Percentiles rank a stretch among this genome's conserved stretches.
Conservation (phyloP, 768 basidiomycete species). For the Lentinula lateritia region DNA sequence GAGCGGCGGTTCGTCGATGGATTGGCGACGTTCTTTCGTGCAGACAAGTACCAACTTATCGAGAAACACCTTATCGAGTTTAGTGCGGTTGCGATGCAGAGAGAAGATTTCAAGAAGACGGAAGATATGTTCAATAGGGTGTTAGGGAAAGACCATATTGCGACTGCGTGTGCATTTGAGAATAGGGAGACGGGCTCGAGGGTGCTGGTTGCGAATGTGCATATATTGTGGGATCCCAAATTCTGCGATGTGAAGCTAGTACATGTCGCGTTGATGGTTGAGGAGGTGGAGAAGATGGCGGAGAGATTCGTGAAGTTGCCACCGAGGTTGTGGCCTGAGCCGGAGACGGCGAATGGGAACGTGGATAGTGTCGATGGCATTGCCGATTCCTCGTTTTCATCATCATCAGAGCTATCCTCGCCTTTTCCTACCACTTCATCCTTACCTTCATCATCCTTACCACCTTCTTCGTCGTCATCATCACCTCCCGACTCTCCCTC, state of each 20-base stretch:
- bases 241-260: constrained; percentile 97
- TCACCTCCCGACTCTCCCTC: constrained; percentile 31
- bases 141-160: constrained; percentile 90
- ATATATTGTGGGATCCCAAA: constrained; percentile 89
- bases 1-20: constrained; percentile 92
- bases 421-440: not conserved
- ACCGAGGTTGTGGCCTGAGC: constrained; percentile 28
- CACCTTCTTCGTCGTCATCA: constrained; percentile 18
- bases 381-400: constrained; percentile 11
- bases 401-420: not conserved
- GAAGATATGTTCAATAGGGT: constrained; percentile 99
- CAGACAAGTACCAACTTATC: constrained; percentile 85
- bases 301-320: constrained; percentile 82
- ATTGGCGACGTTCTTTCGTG: constrained; percentile 94
- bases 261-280: constrained; percentile 86
- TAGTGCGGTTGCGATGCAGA: constrained; percentile 86
- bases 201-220: constrained; percentile 83
- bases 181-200: constrained; percentile 83
- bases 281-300: constrained; percentile 89
- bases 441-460: not conserved
- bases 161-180: constrained; percentile 83
- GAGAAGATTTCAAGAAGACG: constrained; percentile 92
- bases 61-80: constrained; percentile 95
- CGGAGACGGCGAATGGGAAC: constrained; percentile 10
- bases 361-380: constrained; percentile 4